Evolutionary conservation across 768 basidiomycete genomes (phyloP), one percentile per base, ranked within the genome.

Genomic region (Mycena galopus): DNA sequence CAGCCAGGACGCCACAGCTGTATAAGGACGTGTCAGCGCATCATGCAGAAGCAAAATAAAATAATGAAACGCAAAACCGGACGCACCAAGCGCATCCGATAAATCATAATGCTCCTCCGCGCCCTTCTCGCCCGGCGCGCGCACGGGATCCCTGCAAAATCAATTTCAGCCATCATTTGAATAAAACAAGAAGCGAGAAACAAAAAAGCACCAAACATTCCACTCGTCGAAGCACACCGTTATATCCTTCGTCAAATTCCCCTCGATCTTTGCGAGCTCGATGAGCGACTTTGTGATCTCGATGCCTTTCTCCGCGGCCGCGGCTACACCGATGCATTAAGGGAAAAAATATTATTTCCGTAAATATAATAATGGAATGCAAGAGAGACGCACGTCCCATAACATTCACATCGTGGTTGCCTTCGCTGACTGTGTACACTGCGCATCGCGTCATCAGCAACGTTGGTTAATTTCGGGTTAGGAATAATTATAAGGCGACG

Each of bases 1-100:
- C 63, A 91, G 79, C 89, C 90, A 91, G 11, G 88, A 82, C 3
- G 87, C 88, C 60, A 91, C 88, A 21, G 89, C 90, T 85, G 64
- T 51, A 76, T 7, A 39, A 70, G 19, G 23, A 16, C 75, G 58
- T n/a, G 23, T 59, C 12, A 68, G 11, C 11, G 17, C 39, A 57
- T n/a, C 30, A 33, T n/a, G n/a, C 30, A 33, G 5, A 5, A 14
- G 1, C 5, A n/a, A 14, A 16, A 25, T n/a, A 21, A 16, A 33
- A 51, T 4, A 33, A 58, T n/a, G 42, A 16, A 47, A 11, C 17
- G 47, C 3, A 51, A 56, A 21, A 5, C 11, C 9, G 16, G 29
- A 16, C 75, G 11, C 71, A 84, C 84, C 83, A 4, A 89, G 79
- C 37, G 87, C 87, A 75, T 89, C 89, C 11, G 86, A 87, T 23